phyloP scores from a whole-genome alignment of 2,329 filamentous ascomycete species.

The Macroventuria anomochaeta region DNA sequence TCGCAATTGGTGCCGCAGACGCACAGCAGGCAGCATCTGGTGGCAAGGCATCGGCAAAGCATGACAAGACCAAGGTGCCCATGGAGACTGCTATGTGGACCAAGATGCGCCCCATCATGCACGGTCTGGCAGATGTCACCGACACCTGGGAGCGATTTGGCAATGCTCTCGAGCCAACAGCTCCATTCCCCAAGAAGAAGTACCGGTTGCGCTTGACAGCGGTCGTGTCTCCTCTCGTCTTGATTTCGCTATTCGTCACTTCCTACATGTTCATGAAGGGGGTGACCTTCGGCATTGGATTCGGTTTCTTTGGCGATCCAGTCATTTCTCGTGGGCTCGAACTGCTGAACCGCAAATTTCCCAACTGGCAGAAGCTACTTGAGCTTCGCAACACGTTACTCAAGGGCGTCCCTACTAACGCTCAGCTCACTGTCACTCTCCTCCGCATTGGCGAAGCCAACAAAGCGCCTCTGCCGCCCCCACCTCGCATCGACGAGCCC shows the following conservation, averaged over 20 bases:
- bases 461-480: conserved; percentile 75
- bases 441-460: conserved; percentile 83
- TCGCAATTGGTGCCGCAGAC: conserved; percentile 62
- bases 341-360: conserved; percentile 67
- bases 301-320: conserved; percentile 82
- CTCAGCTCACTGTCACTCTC: conserved; percentile 80
- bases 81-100: conserved; percentile 79
- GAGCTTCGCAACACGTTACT: conserved; percentile 78
- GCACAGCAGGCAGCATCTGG: conserved; percentile 63
- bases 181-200: conserved; percentile 55
- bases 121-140: conserved; percentile 63
- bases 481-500: conserved; percentile 54
- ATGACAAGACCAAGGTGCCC: conserved; percentile 80
- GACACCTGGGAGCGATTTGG: conserved; percentile 70
- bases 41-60: conserved; percentile 55
- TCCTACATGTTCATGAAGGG: conserved; percentile 66
- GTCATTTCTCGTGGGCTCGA: conserved; percentile 66
- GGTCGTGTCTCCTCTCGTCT: conserved; percentile 53
- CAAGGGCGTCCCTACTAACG: conserved; percentile 84
- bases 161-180: conserved; percentile 60
- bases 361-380: conserved; percentile 76
- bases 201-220: conserved; percentile 56
- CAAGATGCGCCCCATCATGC: conserved; percentile 77
- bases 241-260: conserved; percentile 53
- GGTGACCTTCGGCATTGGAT: conserved; percentile 70